phyloP scores from a whole-genome alignment of 1,284 basidiomycete genomes.

The Boletellus dicymbophilus region DNA sequence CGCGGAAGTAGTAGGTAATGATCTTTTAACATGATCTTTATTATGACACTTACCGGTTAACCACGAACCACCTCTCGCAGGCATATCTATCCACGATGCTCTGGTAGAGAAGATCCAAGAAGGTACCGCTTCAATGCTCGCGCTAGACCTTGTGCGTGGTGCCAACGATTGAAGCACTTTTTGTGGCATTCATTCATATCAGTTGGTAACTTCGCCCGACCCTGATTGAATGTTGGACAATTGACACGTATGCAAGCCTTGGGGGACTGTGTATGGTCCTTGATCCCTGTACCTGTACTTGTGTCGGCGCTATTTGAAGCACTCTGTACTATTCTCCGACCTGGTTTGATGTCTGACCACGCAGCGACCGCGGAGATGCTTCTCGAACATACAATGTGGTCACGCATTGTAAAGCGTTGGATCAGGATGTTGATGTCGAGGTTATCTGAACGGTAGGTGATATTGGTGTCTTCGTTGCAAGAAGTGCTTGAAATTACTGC shows the following conservation, averaged over 20 bases:
- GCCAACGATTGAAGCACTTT: constrained; percentile 42
- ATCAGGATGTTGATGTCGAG: constrained; percentile 47
- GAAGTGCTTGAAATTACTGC: constrained; percentile 41
- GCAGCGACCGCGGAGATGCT: constrained; percentile 53
- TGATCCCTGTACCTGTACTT: too few species aligned
- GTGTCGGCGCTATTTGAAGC: constrained; percentile 32
- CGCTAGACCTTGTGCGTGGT: constrained; percentile 66
- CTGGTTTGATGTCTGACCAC: constrained; percentile 57
- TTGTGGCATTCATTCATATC: constrained; percentile 39
- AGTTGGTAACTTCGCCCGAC: constrained; percentile 6
- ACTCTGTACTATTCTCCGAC: constrained; percentile 39
- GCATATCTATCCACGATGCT: constrained; percentile 58
- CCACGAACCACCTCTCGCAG: too few species aligned
- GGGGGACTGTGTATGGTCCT: too few species aligned
- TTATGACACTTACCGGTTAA: neutral
- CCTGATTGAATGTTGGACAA: neutral
- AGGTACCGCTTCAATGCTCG: constrained; percentile 69
- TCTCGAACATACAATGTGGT: constrained; percentile 69
- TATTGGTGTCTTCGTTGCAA: constrained; percentile 38
- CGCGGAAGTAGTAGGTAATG: too few species aligned
- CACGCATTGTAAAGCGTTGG: constrained; percentile 35
- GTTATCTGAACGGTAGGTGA: constrained; percentile 63
- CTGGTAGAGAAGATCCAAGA: constrained; percentile 86
- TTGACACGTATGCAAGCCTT: constrained; percentile 42
- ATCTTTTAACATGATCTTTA: constrained; percentile 8